phyloP scores from a whole-genome alignment of 169 alveolate genomes.

The Babesia gibsoni region DNA sequence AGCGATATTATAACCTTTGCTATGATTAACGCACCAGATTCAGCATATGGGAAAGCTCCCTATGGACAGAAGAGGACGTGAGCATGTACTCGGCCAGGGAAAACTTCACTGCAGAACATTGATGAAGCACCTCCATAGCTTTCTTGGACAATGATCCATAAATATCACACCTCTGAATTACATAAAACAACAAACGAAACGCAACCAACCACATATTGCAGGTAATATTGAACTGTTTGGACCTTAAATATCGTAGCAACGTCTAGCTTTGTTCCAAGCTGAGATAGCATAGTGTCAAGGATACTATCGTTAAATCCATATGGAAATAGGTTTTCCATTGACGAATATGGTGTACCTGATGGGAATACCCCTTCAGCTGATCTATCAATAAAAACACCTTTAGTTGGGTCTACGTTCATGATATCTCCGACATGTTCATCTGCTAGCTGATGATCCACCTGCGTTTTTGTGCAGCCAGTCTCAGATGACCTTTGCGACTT shows the following conservation, averaged over 20 bases:
- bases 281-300: conserved; percentile 48
- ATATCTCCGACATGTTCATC: too few species aligned
- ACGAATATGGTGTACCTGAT: neutral
- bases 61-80: conserved; percentile 57
- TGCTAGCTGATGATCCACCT: too few species aligned
- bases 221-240: conserved; percentile 50
- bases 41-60: conserved; percentile 43
- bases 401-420: neutral
- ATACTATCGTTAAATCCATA: conserved; percentile 13
- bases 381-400: neutral
- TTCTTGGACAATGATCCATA: conserved; percentile 25
- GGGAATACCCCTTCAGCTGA: neutral
- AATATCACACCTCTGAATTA: conserved; percentile 29
- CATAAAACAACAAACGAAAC: neutral
- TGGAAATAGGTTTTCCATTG: neutral
- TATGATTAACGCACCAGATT: conserved; percentile 19
- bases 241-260: conserved; percentile 56
- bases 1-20: too few species aligned
- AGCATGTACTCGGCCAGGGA: conserved; percentile 59
- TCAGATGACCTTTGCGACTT: neutral
- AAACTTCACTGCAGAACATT: conserved; percentile 30
- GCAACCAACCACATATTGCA: conserved; percentile 31
- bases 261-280: conserved; percentile 44
- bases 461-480: too few species aligned
- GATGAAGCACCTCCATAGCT: conserved; percentile 31